Conservation (phyloP, 371 early-diverging fungal genomes). For the Ordospora pajunii region DNA sequence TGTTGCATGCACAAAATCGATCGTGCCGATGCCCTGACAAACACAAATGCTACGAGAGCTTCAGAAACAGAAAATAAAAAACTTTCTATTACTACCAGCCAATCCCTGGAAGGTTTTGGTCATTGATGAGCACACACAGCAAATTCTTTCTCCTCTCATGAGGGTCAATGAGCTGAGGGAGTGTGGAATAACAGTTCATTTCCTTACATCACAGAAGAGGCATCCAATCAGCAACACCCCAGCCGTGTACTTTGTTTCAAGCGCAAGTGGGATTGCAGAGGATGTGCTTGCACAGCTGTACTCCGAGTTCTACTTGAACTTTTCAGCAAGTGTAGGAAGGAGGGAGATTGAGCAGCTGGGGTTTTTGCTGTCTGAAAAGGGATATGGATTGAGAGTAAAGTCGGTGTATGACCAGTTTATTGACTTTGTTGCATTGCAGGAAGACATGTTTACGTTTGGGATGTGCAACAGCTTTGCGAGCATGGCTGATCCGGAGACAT, state of each 20-base stretch:
- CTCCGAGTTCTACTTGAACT: slow-evolving; percentile 84
- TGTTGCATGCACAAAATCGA: too few relatives aligned
- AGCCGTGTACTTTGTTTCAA: slow-evolving; percentile 88
- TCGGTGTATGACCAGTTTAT: slow-evolving; percentile 86
- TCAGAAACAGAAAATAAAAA: slow-evolving; percentile 44
- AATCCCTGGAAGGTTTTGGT: slow-evolving; percentile 83
- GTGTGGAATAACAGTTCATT: slow-evolving; percentile 89
- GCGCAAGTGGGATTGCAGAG: slow-evolving; percentile 69
- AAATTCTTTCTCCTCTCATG: slow-evolving; percentile 86
- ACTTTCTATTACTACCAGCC: slow-evolving; percentile 25
- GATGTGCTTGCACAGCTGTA: slow-evolving; percentile 80
- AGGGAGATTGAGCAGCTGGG: slow-evolving; percentile 83
- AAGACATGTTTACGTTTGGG: slow-evolving; percentile 82
- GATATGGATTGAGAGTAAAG: slow-evolving; percentile 34
- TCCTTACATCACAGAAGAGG: slow-evolving; percentile 68
- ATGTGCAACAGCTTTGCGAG: slow-evolving; percentile 71
- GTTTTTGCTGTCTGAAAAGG: slow-evolving; percentile 60
- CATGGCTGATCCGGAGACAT: slow-evolving; percentile 68
- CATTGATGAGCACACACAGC: slow-evolving; percentile 80
- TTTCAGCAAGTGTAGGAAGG: slow-evolving; percentile 74
- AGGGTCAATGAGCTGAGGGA: slow-evolving; percentile 89
- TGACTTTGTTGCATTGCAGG: slow-evolving; percentile 77
- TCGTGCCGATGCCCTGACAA: too few relatives aligned
- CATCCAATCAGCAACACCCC: slow-evolving; percentile 82
- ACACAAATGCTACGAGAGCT: slow-evolving; percentile 53